Evolutionary conservation across 179 eudicot species (phyloP).

Genomic region (Heliamphora pulchella): DNA sequence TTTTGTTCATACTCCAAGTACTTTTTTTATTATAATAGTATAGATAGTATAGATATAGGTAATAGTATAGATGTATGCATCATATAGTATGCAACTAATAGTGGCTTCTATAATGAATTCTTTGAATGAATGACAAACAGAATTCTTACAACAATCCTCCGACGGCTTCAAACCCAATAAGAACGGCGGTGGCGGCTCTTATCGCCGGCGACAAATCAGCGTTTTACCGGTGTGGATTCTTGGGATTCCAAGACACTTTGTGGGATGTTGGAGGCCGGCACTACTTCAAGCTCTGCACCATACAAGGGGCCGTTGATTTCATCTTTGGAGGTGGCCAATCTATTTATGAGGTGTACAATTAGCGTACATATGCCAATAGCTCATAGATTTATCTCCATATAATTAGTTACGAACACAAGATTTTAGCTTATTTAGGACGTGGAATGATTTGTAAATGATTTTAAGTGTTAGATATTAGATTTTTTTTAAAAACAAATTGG

Average conservation of each 20-base stretch:
- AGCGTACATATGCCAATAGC: no score
- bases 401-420: no score
- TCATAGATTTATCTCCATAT: no score
- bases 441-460: no score
- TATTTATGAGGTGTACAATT: conserved; percentile 42
- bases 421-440: no score
- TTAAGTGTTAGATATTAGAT: no score
- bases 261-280: conserved; percentile 52
- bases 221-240: conserved; percentile 38
- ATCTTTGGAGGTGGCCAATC: conserved; percentile 53
- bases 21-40: no score
- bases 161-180: conserved; percentile 8
- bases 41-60: no score
- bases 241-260: conserved; percentile 48
- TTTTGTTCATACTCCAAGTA: no score
- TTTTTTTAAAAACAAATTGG: no score
- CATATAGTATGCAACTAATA: neutral
- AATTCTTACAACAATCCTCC: conserved; percentile 40
- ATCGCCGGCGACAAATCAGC: conserved; percentile 34
- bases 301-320: conserved; percentile 51
- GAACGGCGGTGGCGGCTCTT: conserved; percentile 32
- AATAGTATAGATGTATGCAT: no score
- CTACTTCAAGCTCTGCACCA: conserved; percentile 38
- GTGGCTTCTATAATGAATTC: neutral
- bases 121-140: conserved; percentile 17